Conservation (phyloP, 495 filamentous ascomycete genomes). For the Collariella sp. region DNA sequence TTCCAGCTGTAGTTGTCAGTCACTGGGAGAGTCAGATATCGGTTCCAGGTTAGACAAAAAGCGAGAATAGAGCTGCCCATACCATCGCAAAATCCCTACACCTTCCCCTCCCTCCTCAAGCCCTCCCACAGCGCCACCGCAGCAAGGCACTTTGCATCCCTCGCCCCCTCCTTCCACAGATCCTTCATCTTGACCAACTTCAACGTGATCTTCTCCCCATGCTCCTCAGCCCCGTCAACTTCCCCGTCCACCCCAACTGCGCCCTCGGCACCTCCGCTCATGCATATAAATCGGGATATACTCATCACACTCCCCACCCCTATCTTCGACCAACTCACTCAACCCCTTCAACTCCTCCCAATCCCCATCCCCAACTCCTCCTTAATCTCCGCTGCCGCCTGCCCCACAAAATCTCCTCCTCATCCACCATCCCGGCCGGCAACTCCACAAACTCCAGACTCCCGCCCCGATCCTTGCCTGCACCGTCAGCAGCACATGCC, state of each 20-base stretch:
- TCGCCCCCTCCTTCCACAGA: constrained; percentile 65
- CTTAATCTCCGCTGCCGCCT: constrained; percentile 71
- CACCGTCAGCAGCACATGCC: constrained; percentile 67
- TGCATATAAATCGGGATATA: constrained; percentile 71
- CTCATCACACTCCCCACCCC: constrained; percentile 57
- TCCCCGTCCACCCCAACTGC: constrained; percentile 63
- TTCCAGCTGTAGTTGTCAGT: constrained; percentile 28
- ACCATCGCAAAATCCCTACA: constrained; percentile 49
- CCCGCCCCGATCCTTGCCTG: constrained; percentile 74
- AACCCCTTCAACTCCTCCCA: constrained; percentile 38
- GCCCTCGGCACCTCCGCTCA: constrained; percentile 57
- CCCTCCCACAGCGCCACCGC: constrained; percentile 72
- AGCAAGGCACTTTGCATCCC: constrained; percentile 73
- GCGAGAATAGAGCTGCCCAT: neutral
- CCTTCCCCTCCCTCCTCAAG: constrained; percentile 54
- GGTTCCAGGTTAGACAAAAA: neutral
- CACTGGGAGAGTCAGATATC: neutral
- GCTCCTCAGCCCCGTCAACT: constrained; percentile 67
- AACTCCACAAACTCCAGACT: constrained; percentile 69
- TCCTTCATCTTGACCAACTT: constrained; percentile 61
- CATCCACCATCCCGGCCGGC: constrained; percentile 86
- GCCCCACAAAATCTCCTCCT: constrained; percentile 62
- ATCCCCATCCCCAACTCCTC: constrained; percentile 68
- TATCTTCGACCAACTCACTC: constrained; percentile 54
- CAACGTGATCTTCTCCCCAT: constrained; percentile 76